These are phyloP conservation scores for Phytophthora sp. DNA, from an alignment of 352 stramenopile genomes.

Conservation along the genomic window DNA sequence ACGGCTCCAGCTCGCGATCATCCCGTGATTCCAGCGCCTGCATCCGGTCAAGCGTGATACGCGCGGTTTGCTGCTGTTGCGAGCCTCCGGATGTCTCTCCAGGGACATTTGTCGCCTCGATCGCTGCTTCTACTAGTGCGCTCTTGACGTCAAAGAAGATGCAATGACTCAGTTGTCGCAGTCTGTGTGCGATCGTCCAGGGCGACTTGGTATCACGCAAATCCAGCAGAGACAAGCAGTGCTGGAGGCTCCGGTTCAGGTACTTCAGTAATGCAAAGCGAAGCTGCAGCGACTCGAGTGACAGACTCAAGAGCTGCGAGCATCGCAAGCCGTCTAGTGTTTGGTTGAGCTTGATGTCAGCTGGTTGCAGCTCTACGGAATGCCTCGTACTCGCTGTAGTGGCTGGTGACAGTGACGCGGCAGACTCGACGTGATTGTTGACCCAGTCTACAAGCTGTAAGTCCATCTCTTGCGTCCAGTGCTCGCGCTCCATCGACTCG, in stretches of 20 bases:
- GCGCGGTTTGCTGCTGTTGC: constrained; percentile 72
- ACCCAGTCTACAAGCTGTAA: constrained; percentile 88
- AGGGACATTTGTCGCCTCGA: constrained; percentile 72
- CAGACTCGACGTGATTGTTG: constrained; percentile 75
- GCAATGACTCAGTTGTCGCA: constrained; percentile 81
- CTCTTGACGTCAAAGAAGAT: constrained; percentile 91
- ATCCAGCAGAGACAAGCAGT: constrained; percentile 77
- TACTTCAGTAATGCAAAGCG: constrained; percentile 87
- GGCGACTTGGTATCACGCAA: constrained; percentile 70
- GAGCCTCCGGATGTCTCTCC: constrained; percentile 57
- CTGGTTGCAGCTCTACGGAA: constrained; percentile 71
- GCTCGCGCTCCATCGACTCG: not conserved
- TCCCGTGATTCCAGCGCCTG: constrained; percentile 88
- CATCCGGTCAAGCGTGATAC: constrained; percentile 86
- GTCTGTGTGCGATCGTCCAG: constrained; percentile 76
- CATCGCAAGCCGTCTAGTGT: constrained; percentile 79
- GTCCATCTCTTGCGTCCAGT: constrained; percentile 80
- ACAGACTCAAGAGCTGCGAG: constrained; percentile 63
- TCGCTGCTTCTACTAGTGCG: constrained; percentile 76
- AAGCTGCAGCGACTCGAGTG: constrained; percentile 66
- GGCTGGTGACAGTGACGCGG: constrained; percentile 27
- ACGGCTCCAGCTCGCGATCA: constrained; percentile 87
- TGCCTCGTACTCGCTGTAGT: constrained; percentile 29
- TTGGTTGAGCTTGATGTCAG: constrained; percentile 73
- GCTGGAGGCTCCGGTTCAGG: constrained; percentile 74